Base-by-base conservation (phyloP, 768 basidiomycete species). In the Chalciporus chontae region DNA sequence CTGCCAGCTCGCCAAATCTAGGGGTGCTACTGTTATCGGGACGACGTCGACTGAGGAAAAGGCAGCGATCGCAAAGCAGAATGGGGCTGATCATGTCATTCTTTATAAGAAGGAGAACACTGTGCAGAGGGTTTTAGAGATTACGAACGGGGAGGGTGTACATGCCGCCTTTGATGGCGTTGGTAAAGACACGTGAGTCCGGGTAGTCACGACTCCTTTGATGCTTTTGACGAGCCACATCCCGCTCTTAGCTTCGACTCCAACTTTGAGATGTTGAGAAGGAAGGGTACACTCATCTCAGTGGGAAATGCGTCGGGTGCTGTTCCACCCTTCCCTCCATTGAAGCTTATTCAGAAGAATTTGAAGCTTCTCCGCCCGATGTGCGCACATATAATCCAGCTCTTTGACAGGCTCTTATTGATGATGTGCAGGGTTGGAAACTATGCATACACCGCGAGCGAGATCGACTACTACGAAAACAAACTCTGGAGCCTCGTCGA, bases 131-230 rank as follows among this genome's bases (percentile, higher is more conserved):
- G 88, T 90, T 14, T 65, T 85, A 47, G 83, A 87, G 58, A 68
- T 92, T 47, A 92, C 91, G 0, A 80, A 81, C 37, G 89, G 88
- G 7, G 76, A 83, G 56, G 90, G 91, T 14, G 89, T 93, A 5
- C 80, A 95, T 54, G 94, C 82, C 14, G 79, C 92, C 19, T 95
- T 87, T 60, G 95, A 99, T 60, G 95, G 95, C 24, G 92, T 99
- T n/a, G 95, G 95, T 2, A 94, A 90, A 73, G 89, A 92, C 65
- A 97, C 94, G 80, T 94, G 69, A 50, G 87, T 75, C 18, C 14
- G 5, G 26, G 9, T 9, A 1, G 21, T 23, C 5, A 11, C 26
- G 24, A 36, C 19, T 48, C 10, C 32, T 49, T 39, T 44, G 24
- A 14, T 8, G 41, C 51, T 21, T 40, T 50, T 41, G 54, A 52